Evolutionary conservation across 1,284 basidiomycete genomes (phyloP).

Genomic region (Rhizoctonia solani): DNA sequence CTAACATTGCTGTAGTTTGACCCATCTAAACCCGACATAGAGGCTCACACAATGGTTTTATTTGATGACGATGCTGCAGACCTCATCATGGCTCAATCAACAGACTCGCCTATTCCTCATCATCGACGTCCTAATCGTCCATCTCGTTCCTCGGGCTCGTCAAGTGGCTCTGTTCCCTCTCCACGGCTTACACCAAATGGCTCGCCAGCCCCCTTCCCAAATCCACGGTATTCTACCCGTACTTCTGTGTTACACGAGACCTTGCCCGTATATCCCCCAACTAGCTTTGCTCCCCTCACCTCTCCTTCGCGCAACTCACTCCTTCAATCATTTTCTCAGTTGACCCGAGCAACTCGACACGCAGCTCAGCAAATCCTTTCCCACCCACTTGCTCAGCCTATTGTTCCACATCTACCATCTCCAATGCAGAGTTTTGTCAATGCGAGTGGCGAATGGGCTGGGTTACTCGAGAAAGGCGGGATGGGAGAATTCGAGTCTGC

Average conservation of each 20-base stretch:
- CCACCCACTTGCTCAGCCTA: conserved; percentile 91
- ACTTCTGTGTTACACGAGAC: conserved; percentile 73
- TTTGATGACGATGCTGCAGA: conserved; percentile 83
- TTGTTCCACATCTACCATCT: conserved; percentile 90
- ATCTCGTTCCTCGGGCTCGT: conserved; percentile 18
- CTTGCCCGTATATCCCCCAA: conserved; percentile 56
- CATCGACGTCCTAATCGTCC: conserved; percentile 71
- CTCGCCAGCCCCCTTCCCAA: conserved; percentile 25
- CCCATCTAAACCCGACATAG: conserved; percentile 86
- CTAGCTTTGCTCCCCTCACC: conserved; percentile 52
- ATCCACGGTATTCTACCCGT: conserved; percentile 54
- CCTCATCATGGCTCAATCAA: conserved; percentile 75
- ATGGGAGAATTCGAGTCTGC: conserved; percentile 95
- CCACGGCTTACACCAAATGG: conserved; percentile 26
- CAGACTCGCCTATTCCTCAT: conserved; percentile 77
- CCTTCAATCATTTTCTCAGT: conserved; percentile 84
- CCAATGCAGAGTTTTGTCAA: conserved; percentile 86
- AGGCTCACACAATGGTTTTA: conserved; percentile 80
- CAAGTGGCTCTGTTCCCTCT: conserved; percentile 50
- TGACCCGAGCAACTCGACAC: conserved; percentile 85
- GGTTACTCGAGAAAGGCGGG: conserved; percentile 84
- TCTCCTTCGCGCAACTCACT: conserved; percentile 70
- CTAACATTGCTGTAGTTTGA: conserved; percentile 50
- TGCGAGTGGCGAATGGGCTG: conserved; percentile 78
- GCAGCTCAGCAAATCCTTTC: conserved; percentile 91